Conservation (phyloP, 371 early-diverging fungal genomes). For the Batkoa obscura region DNA sequence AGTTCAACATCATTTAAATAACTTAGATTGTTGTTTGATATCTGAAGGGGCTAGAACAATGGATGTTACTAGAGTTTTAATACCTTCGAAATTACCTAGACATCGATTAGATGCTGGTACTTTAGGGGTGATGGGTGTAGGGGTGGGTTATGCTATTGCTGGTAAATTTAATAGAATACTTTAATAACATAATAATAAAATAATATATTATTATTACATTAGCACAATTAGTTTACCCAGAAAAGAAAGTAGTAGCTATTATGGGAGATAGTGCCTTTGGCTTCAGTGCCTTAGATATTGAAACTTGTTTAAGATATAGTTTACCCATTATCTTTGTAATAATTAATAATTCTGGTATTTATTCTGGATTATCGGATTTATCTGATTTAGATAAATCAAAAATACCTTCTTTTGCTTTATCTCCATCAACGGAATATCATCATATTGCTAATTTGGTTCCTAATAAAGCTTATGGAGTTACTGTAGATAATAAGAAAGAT, state of each 20-base stretch:
- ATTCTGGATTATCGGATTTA: slow-evolving; percentile 34
- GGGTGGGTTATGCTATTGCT: slow-evolving; percentile 60
- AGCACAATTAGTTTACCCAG: slow-evolving; percentile 35
- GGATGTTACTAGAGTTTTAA: slow-evolving; percentile 61
- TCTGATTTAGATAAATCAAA: not conserved
- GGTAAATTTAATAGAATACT: slow-evolving; percentile 12
- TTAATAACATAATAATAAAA: not conserved
- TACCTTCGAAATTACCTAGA: slow-evolving; percentile 40
- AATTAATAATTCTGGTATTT: slow-evolving; percentile 67
- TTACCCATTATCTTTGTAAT: slow-evolving; percentile 47
- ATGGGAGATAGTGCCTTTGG: slow-evolving; percentile 73
- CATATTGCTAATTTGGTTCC: not conserved
- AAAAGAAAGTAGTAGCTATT: slow-evolving; percentile 36
- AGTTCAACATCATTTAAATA: slow-evolving; percentile 27
- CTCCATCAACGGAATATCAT: not conserved
- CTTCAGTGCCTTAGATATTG: slow-evolving; percentile 62
- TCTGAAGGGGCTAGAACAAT: slow-evolving; percentile 72
- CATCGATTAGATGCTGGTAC: slow-evolving; percentile 57
- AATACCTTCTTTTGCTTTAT: slow-evolving; percentile 3
- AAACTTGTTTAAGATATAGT: slow-evolving; percentile 45
- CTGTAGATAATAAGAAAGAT: not conserved
- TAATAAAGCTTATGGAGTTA: not conserved
- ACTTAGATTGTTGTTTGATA: slow-evolving; percentile 28
- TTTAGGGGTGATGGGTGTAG: slow-evolving; percentile 71
- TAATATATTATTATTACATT: not conserved